Base-by-base conservation (phyloP, 2,329 filamentous ascomycete species). In the Fusarium poae region DNA sequence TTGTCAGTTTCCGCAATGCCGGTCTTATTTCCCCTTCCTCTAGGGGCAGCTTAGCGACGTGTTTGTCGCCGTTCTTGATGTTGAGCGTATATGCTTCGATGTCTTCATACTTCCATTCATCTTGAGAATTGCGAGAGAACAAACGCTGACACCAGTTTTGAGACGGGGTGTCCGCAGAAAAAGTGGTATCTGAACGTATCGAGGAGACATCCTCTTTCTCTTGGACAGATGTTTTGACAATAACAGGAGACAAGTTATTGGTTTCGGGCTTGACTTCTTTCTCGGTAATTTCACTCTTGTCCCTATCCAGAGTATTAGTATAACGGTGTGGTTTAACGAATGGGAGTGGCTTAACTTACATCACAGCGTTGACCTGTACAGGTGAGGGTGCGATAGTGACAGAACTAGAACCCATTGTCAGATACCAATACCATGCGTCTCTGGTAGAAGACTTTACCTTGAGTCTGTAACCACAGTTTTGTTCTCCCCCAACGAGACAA, bases 141-240 rank as follows among this genome's bases (percentile, higher is more conserved):
- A 57, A 9, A 13, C 51, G 44, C 2, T 35, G 45, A 11, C 62
- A 20, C 57, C 57, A 62, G 16, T 23, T 39, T 34, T 11, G 21
- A 6, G 21, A 2, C 1, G 15, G 4, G 3, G 6, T 27, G 5
- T 4, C 5, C 0, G 27, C 4, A 7, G 11, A 27, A 27, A 23
- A n/a, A 27, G 3, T n/a, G 3, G 9, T n/a, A n/a, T 44, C 23
- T 13, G 40, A 13, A 27, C 2, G 13, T 12, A 6, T 13, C 0
- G 42, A 10, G 25, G 42, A 0, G 4, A 16, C 8, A 10, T 11
- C 2, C 8, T 21, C 5, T 3, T 34, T 27, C 0, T 20, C 18
- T n/a, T 16, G 5, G 18, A 15, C 2, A 5, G 11, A 18, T 12
- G 25, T n/a, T 16, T 30, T 15, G 8, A 3, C n/a, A 4, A 1